Evolutionary conservation across 2,329 filamentous ascomycete genomes (phyloP).

Genomic region (Colletotrichum sp.): DNA sequence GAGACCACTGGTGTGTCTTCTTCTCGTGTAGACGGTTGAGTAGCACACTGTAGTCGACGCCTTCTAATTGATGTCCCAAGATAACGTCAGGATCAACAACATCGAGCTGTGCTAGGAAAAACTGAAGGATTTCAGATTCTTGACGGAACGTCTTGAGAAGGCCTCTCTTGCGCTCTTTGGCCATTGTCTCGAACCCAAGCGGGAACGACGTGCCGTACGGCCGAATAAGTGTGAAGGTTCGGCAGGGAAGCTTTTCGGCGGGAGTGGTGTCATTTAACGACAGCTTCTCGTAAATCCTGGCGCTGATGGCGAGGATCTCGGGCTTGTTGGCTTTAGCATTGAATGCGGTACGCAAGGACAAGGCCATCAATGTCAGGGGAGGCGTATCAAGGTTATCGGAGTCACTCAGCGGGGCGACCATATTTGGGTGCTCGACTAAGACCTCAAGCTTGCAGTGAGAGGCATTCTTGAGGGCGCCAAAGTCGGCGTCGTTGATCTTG

Average conservation of each 20-base stretch:
- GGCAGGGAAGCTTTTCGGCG: conserved; percentile 85
- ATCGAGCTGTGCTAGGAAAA: conserved; percentile 89
- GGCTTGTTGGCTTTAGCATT: conserved; percentile 95
- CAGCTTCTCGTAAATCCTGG: conserved; percentile 90
- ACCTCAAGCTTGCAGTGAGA: conserved; percentile 98
- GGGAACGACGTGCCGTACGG: conserved; percentile 77
- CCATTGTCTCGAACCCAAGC: conserved; percentile 82
- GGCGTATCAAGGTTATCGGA: conserved; percentile 83
- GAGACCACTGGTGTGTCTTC: conserved; percentile 93
- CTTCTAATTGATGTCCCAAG: conserved; percentile 94
- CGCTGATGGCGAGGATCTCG: conserved; percentile 90
- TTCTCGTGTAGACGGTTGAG: conserved; percentile 86
- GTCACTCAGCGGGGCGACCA: conserved; percentile 75
- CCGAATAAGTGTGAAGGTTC: conserved; percentile 90
- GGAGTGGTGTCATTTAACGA: conserved; percentile 86
- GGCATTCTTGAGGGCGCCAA: conserved; percentile 83
- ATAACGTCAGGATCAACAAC: conserved; percentile 91
- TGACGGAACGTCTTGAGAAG: conserved; percentile 82
- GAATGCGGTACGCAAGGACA: conserved; percentile 85
- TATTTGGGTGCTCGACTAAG: conserved; percentile 77
- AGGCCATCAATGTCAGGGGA: conserved; percentile 93
- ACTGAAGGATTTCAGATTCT: conserved; percentile 83
- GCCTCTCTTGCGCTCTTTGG: conserved; percentile 74
- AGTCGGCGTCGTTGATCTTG: conserved; percentile 85
- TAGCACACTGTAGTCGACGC: conserved; percentile 92